Evolutionary conservation across 768 basidiomycete genomes (phyloP).

Genomic region (Tricholoma hemisulphureum): DNA sequence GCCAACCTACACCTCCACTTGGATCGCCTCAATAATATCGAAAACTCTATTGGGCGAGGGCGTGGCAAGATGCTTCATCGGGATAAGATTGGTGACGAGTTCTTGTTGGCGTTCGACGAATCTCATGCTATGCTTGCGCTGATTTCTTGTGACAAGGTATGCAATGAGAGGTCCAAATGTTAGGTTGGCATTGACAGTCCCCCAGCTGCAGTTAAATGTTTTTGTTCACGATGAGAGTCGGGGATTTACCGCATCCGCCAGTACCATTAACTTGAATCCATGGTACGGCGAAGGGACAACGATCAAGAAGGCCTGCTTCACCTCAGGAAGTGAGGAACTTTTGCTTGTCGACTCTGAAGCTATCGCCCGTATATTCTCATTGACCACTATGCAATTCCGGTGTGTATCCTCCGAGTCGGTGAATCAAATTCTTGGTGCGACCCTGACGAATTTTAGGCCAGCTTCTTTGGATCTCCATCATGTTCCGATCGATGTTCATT

Average conservation of each 20-base stretch:
- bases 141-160: constrained; percentile 40
- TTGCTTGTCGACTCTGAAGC: constrained; percentile 44
- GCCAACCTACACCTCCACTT: constrained; percentile 39
- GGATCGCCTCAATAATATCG: constrained; percentile 33
- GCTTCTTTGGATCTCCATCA: constrained; percentile 40
- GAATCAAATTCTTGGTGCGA: not conserved
- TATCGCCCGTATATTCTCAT: constrained; percentile 50
- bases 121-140: constrained; percentile 46
- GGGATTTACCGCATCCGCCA: constrained; percentile 41
- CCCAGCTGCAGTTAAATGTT: constrained; percentile 40
- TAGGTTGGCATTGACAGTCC: not conserved
- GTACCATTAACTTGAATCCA: constrained; percentile 34
- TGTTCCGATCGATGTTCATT: constrained; percentile 34
- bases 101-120: constrained; percentile 52
- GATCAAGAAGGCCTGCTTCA: constrained; percentile 43
- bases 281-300: constrained; percentile 39
- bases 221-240: constrained; percentile 48
- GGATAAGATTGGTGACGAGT: constrained; percentile 45
- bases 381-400: constrained; percentile 55
- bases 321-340: constrained; percentile 51
- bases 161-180: no score
- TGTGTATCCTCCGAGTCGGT: constrained; percentile 21
- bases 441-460: constrained; percentile 33
- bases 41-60: constrained; percentile 25
- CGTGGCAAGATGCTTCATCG: constrained; percentile 31